phyloP scores from a whole-genome alignment of 768 basidiomycete genomes.

The Mycena amicta region DNA sequence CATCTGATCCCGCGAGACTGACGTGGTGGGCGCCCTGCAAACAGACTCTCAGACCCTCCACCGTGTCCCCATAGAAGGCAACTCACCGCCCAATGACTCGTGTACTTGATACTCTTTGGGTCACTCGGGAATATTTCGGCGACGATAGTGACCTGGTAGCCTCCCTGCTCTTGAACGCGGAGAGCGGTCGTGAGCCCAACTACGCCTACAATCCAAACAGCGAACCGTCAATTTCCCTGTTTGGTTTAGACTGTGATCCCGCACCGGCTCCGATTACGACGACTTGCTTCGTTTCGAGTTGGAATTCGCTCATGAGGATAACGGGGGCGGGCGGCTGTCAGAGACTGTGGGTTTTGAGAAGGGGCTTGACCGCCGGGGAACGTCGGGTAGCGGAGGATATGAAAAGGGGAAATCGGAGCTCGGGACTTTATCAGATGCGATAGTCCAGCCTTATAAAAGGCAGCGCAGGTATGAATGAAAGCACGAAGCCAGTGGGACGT shows the following conservation, averaged over 20 bases:
- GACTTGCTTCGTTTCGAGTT: background rate
- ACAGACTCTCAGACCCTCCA: background rate
- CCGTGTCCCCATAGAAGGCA: background rate
- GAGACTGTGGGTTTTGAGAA: background rate
- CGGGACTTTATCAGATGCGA: background rate
- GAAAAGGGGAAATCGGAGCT: background rate
- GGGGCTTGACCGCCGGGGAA: background rate
- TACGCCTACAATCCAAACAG: constrained; percentile 67
- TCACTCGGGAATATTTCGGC: constrained; percentile 76
- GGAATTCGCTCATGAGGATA: background rate
- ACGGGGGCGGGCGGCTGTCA: background rate
- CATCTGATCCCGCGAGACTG: constrained; percentile 53
- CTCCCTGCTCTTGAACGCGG: constrained; percentile 63
- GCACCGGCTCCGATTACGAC: background rate
- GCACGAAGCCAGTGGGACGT: background rate
- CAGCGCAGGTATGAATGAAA: background rate
- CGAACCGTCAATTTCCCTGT: constrained; percentile 1
- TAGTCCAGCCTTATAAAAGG: background rate
- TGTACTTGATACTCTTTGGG: constrained; percentile 71
- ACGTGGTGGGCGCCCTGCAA: constrained; percentile 81
- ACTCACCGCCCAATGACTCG: constrained; percentile 82
- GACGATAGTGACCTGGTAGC: constrained; percentile 66
- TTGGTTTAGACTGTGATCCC: constrained; percentile 1
- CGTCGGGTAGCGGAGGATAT: background rate
- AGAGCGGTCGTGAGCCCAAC: constrained; percentile 78